Percentiles rank a stretch among this genome's conserved stretches.
Evolutionary conservation across 208 protist genomes (phyloP).

Genomic region (Strigomonas oncopelti): DNA sequence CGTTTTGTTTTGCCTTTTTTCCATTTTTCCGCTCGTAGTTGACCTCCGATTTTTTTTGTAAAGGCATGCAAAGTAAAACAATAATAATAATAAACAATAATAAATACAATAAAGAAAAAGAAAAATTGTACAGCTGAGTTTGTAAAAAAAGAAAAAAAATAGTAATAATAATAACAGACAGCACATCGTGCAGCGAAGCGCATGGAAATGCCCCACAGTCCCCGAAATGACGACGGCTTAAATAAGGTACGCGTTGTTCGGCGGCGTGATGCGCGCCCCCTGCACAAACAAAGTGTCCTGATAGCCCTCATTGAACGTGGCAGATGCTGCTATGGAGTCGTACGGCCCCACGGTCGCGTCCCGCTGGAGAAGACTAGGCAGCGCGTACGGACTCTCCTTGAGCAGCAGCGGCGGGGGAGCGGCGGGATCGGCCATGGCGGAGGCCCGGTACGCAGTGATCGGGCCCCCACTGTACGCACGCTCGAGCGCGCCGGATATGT

Average conservation of each 20-base stretch:
- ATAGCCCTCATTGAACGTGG: constrained; percentile 1
- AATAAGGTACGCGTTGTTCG: not conserved
- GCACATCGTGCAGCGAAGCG: no score
- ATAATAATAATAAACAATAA: not conserved
- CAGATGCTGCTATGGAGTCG: not conserved
- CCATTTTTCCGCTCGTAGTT: no score
- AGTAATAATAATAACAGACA: no score
- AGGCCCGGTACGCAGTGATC: constrained; percentile 4
- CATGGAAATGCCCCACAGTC: no score
- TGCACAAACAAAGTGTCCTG: not conserved
- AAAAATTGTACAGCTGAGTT: constrained; percentile 3
- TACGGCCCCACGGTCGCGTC: not conserved
- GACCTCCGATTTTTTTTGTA: not conserved
- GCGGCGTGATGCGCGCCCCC: not conserved
- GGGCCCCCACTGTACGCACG: constrained; percentile 23
- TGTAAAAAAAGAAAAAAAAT: constrained; percentile 7
- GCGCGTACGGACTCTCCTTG: not conserved
- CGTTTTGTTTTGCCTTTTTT: not conserved
- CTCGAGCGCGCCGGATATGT: constrained; percentile 41
- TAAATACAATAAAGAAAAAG: constrained; percentile 9
- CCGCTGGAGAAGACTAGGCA: not conserved
- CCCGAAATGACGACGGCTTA: no score
- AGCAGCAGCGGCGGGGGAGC: constrained; percentile 7
- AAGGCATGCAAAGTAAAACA: not conserved
- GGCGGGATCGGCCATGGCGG: not conserved